These are phyloP conservation scores for Brassica carinata DNA, from an alignment of 345 rosid species.

Conservation along the genomic window DNA sequence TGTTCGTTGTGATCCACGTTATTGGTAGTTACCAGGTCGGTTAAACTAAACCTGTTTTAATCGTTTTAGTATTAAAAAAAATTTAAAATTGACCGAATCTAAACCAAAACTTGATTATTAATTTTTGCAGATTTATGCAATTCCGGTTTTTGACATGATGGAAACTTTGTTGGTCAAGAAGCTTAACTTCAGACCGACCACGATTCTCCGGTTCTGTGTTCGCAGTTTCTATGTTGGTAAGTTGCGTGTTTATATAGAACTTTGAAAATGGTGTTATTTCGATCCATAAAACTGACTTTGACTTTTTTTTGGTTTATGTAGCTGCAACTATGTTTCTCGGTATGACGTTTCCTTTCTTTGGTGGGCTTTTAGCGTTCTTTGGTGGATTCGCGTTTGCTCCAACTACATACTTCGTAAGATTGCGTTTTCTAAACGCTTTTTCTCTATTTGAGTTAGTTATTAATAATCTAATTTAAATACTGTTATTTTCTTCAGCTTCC, in stretches of 20 bases:
- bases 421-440: conserved; percentile 3
- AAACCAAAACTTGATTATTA: background rate
- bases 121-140: conserved; percentile 59
- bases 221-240: conserved; percentile 66
- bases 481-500: conserved; percentile 52
- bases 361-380: conserved; percentile 76
- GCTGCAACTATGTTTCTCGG: conserved; percentile 71
- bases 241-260: background rate
- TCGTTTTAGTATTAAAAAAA: background rate
- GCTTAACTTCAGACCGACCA: conserved; percentile 49
- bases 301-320: conserved; percentile 21
- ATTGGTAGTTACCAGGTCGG: conserved; percentile 82
- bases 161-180: conserved; percentile 69
- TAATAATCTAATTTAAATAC: background rate
- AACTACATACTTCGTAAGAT: conserved; percentile 74
- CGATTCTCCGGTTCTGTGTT: conserved; percentile 49
- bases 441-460: background rate
- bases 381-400: conserved; percentile 95
- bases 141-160: conserved; percentile 86
- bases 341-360: conserved; percentile 78
- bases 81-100: background rate
- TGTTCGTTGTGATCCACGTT: conserved; percentile 76
- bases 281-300: background rate
- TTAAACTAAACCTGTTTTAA: conserved; percentile 2
- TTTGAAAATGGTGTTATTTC: background rate